These are phyloP conservation scores for Suillus spraguei DNA, from an alignment of 768 basidiomycete species.

Conservation along the genomic window DNA sequence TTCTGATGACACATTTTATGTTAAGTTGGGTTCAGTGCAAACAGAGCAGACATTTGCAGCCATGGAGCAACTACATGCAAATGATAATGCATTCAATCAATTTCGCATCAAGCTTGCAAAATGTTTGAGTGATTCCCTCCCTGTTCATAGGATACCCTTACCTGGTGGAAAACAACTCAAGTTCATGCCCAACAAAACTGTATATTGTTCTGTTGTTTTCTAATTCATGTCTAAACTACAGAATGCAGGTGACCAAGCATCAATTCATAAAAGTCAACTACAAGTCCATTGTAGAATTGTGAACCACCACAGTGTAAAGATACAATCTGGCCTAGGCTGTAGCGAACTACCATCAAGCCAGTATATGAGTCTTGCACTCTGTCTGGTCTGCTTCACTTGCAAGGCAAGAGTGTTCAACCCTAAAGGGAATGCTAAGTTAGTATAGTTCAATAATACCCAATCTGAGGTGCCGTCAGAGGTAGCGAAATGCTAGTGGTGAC, in stretches of 20 bases:
- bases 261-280: conserved; percentile 29
- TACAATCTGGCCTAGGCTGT: too few species aligned
- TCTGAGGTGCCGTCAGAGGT: too few species aligned
- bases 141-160: neutral
- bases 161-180: conserved; percentile 2
- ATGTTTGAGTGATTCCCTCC: conserved; percentile 7
- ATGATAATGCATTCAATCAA: conserved; percentile 5
- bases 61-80: conserved; percentile 4
- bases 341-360: too few species aligned
- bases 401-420: too few species aligned
- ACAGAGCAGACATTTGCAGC: conserved; percentile 2
- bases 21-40: conserved; percentile 8
- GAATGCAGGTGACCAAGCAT: conserved; percentile 27
- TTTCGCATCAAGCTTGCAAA: conserved; percentile 10
- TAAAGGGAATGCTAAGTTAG: too few species aligned
- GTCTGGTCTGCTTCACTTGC: too few species aligned
- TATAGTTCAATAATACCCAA: too few species aligned
- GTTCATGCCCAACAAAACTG: conserved; percentile 4
- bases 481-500: too few species aligned
- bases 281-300: conserved; percentile 31
- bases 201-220: neutral
- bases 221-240: neutral
- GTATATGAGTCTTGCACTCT: too few species aligned
- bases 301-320: conserved; percentile 14
- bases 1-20: neutral